Conservation (phyloP, 2,329 filamentous ascomycete species). For the Fusarium euwallaceae region DNA sequence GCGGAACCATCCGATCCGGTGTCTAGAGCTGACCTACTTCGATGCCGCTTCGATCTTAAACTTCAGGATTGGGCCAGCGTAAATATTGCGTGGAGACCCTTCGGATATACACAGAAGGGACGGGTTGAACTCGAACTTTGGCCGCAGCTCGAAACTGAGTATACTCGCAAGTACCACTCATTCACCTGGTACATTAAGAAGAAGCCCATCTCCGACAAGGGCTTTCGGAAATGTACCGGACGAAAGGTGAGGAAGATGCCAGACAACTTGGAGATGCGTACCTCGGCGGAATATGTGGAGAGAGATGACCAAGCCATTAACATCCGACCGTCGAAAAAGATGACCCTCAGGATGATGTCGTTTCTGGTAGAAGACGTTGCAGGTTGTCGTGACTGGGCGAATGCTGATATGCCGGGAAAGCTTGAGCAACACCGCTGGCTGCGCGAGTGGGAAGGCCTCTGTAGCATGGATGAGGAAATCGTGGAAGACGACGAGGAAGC, state of each 20-base stretch:
- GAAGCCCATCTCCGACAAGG: not conserved
- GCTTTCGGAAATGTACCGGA: not conserved
- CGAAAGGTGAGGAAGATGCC: not conserved
- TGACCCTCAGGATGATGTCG: not conserved
- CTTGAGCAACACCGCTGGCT: not conserved
- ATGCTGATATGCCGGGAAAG: not conserved
- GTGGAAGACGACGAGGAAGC: not conserved
- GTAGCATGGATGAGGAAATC: not conserved
- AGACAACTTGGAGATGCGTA: not conserved
- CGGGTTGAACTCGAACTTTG: constrained; percentile 12
- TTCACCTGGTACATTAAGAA: not conserved
- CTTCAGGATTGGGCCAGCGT: not conserved
- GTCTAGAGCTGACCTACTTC: constrained; percentile 3
- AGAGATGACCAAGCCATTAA: not conserved
- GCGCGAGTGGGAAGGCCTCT: not conserved
- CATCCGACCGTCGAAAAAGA: not conserved
- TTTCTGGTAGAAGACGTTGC: not conserved
- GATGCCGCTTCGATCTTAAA: constrained; percentile 5
- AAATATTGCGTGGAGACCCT: constrained; percentile 2
- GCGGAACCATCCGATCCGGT: not conserved
- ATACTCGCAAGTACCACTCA: constrained; percentile 4
- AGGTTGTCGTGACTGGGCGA: not conserved
- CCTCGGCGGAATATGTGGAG: not conserved
- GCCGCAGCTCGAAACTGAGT: constrained; percentile 11
- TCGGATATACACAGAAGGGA: constrained; percentile 2